These are phyloP conservation scores for Tetrapisispora nanseiensis DNA, from an alignment of 805 yeast species.

Conservation along the genomic window DNA sequence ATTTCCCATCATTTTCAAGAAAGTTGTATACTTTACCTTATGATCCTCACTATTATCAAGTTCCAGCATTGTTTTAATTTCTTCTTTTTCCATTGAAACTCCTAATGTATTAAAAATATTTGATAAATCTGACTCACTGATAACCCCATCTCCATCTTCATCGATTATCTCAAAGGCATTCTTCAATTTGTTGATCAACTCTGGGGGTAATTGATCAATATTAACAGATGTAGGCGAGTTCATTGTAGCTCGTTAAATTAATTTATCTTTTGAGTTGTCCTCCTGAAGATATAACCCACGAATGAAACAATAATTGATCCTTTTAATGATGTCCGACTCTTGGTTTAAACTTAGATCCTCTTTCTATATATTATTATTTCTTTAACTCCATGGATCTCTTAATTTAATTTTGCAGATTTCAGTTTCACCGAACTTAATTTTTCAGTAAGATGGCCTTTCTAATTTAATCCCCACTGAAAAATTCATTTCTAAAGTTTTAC, in stretches of 20 bases:
- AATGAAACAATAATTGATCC: too few species aligned
- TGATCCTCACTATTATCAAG: constrained; percentile 10
- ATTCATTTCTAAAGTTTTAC: too few species aligned
- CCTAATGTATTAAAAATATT: constrained; percentile 46
- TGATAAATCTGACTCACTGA: constrained; percentile 46
- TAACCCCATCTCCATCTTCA: constrained; percentile 65
- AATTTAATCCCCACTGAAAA: too few species aligned
- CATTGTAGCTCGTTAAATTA: neutral
- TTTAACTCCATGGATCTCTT: too few species aligned
- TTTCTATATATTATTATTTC: too few species aligned
- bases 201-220: constrained; percentile 37
- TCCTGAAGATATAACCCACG: too few species aligned
- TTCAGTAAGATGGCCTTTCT: too few species aligned
- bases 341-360: too few species aligned
- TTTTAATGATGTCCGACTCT: too few species aligned
- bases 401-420: too few species aligned
- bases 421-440: too few species aligned
- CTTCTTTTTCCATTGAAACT: constrained; percentile 33
- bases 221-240: neutral
- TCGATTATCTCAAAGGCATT: constrained; percentile 76
- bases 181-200: constrained; percentile 55
- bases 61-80: constrained; percentile 42
- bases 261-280: too few species aligned
- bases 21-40: constrained; percentile 52
- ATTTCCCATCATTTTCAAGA: constrained; percentile 50